Conservation (phyloP, 2,329 filamentous ascomycete species). For the Paracoccidioides lutzii region DNA sequence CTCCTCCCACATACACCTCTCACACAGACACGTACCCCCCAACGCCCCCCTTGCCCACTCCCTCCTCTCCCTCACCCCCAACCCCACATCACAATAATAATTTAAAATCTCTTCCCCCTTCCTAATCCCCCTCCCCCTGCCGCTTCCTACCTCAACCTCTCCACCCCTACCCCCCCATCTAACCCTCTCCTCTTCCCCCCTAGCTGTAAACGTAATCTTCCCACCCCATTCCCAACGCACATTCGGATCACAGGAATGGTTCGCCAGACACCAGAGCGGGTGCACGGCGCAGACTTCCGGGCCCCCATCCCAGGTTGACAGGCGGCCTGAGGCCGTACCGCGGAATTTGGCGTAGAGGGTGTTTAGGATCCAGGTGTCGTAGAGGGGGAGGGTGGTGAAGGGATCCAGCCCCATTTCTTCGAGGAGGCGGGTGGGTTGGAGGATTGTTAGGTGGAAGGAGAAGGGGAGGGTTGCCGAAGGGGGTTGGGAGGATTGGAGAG, state of each 20-base stretch:
- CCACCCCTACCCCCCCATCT: slow-evolving; percentile 21
- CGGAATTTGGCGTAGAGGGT: slow-evolving; percentile 88
- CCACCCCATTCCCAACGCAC: slow-evolving; percentile 83
- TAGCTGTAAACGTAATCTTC: slow-evolving; percentile 28
- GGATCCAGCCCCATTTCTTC: slow-evolving; percentile 52
- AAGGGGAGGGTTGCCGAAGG: slow-evolving; percentile 41
- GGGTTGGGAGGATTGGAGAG: slow-evolving; percentile 2
- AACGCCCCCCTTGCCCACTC: slow-evolving; percentile 83
- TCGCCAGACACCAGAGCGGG: slow-evolving; percentile 90
- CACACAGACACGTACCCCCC: slow-evolving; percentile 79
- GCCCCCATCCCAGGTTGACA: slow-evolving; percentile 61
- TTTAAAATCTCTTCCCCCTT: slow-evolving; percentile 77
- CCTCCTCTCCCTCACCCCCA: slow-evolving; percentile 66
- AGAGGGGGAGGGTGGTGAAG: slow-evolving; percentile 33
- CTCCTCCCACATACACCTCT: slow-evolving; percentile 63
- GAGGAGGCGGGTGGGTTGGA: slow-evolving; percentile 47
- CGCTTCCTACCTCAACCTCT: slow-evolving; percentile 24
- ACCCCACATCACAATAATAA: slow-evolving; percentile 80
- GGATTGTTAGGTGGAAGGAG: slow-evolving; percentile 47
- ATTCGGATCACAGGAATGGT: slow-evolving; percentile 92
- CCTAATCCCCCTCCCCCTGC: slow-evolving; percentile 41
- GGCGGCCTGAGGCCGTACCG: slow-evolving; percentile 76
- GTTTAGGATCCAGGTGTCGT: slow-evolving; percentile 57
- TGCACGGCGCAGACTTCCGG: slow-evolving; percentile 90
- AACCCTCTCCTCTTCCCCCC: slow-evolving; percentile 23